These are phyloP conservation scores for Arbutus unedo DNA, from an alignment of 148 eudicot genomes.

Conservation along the genomic window DNA sequence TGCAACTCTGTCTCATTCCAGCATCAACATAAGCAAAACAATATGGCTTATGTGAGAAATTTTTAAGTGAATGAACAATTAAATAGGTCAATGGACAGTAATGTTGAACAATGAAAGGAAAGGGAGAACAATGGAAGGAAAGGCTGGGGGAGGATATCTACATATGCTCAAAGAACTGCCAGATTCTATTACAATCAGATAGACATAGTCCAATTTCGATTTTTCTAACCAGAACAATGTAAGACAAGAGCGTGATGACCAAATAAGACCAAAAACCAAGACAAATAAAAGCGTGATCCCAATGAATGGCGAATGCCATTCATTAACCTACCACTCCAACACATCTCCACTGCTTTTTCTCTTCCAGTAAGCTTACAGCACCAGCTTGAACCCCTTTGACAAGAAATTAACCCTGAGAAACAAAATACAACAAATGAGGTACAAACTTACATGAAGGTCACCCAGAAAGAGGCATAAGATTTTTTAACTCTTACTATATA, in stretches of 20 bases:
- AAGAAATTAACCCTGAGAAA: slow-evolving; percentile 20
- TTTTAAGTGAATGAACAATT: neutral
- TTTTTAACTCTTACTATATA: neutral
- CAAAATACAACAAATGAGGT: neutral
- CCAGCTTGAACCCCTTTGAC: slow-evolving; percentile 28
- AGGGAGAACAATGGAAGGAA: neutral
- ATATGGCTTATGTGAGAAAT: neutral
- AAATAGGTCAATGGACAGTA: neutral
- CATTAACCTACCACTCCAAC: slow-evolving; percentile 12
- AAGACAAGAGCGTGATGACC: neutral
- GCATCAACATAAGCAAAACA: neutral
- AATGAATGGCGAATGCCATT: neutral
- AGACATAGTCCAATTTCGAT: too few species aligned
- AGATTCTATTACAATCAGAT: neutral
- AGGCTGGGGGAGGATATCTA: too few species aligned
- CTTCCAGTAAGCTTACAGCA: slow-evolving; percentile 16
- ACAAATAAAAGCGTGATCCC: neutral
- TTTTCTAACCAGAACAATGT: too few species aligned
- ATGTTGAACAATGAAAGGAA: neutral
- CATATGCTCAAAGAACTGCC: neutral
- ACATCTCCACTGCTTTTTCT: slow-evolving; percentile 4
- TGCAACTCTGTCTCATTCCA: neutral
- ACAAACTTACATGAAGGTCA: neutral
- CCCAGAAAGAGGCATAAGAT: neutral
- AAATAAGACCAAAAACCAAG: neutral